These are phyloP conservation scores for Thecaphora frezii DNA, from an alignment of 1,284 basidiomycete species.

Conservation along the genomic window DNA sequence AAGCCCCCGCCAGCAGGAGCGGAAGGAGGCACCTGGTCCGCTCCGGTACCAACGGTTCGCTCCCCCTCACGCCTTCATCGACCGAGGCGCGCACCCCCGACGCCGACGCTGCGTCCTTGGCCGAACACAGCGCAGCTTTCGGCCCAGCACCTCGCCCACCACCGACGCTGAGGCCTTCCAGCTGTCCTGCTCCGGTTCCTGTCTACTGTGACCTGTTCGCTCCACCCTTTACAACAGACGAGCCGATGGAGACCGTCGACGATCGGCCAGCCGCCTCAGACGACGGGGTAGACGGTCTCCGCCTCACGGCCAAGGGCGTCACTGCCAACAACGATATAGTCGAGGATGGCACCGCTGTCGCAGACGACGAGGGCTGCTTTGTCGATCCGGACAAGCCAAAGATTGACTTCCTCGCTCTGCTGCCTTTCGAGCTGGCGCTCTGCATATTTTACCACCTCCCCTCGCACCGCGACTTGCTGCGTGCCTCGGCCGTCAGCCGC, in stretches of 20 bases:
- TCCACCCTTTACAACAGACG: too few relatives aligned
- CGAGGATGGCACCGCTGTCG: neutral
- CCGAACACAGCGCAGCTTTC: too few relatives aligned
- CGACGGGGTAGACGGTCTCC: too few relatives aligned
- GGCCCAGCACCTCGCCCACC: too few relatives aligned
- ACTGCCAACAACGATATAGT: constrained; percentile 8
- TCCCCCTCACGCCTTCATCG: constrained; percentile 1
- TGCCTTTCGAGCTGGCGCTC: constrained; percentile 38
- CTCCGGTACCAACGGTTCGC: constrained; percentile 27
- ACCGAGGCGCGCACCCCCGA: neutral
- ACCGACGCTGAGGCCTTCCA: too few relatives aligned
- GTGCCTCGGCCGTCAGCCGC: constrained; percentile 16
- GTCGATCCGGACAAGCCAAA: constrained; percentile 8
- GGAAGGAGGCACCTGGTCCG: constrained; percentile 18
- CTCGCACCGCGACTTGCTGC: constrained; percentile 19
- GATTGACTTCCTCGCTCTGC: constrained; percentile 29
- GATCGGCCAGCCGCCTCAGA: too few relatives aligned
- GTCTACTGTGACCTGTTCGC: too few relatives aligned
- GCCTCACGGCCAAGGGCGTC: constrained; percentile 2
- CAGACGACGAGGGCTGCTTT: constrained; percentile 14
- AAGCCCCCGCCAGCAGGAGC: constrained; percentile 1
- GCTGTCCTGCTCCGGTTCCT: too few relatives aligned
- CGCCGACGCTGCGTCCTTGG: neutral
- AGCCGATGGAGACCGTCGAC: too few relatives aligned
- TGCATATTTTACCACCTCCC: constrained; percentile 25